Conservation (phyloP, 2,329 filamentous ascomycete genomes). For the Paecilomyces niveus region DNA sequence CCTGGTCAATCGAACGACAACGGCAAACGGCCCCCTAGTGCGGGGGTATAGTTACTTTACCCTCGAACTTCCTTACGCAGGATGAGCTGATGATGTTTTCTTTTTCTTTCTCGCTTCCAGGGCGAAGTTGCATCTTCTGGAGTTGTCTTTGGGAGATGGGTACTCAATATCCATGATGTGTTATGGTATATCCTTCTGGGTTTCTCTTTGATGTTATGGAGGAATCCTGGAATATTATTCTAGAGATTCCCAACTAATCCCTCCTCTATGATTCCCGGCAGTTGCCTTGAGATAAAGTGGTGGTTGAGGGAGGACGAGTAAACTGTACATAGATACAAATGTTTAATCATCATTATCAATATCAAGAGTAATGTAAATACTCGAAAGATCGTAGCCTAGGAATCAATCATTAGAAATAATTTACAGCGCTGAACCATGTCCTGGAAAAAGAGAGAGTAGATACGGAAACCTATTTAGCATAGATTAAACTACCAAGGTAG, state of each 20-base stretch:
- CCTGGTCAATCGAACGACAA: conserved; percentile 13
- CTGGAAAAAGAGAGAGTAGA: too few relatives aligned
- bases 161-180: not conserved
- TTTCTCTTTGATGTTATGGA: not conserved
- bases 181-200: not conserved
- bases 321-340: not conserved
- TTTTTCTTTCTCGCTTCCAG: not conserved
- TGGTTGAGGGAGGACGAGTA: not conserved
- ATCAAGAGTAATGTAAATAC: not conserved
- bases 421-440: too few relatives aligned
- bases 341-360: not conserved
- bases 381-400: not conserved
- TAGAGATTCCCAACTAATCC: not conserved
- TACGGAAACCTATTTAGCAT: too few relatives aligned
- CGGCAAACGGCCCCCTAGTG: not conserved
- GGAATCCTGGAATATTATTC: not conserved
- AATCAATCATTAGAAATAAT: too few relatives aligned
- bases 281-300: not conserved
- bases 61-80: not conserved
- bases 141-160: not conserved
- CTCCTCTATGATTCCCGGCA: not conserved
- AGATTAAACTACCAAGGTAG: too few relatives aligned
- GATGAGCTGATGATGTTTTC: not conserved
- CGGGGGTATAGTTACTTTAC: not conserved
- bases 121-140: not conserved